A percentile compares a stretch with the other conserved stretches of the same genome.
phyloP scores from a whole-genome alignment of 805 yeast species.

The Sugiyamaella valdiviana region DNA sequence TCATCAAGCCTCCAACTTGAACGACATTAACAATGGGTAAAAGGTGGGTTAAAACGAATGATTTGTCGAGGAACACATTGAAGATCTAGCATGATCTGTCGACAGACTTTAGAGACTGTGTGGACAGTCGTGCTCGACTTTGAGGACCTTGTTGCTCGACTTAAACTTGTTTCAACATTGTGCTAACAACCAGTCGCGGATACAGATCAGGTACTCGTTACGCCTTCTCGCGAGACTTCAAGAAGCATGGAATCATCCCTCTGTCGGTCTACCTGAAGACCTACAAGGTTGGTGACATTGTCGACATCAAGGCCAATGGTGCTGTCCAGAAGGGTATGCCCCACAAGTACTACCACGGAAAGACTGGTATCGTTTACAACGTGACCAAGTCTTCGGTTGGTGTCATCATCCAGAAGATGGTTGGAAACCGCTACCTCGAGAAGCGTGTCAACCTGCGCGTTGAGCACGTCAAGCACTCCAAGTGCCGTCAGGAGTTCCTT shows the following conservation, averaged over 20 bases:
- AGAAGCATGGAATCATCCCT: constrained; percentile 90
- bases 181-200: constrained; percentile 65
- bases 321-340: constrained; percentile 99
- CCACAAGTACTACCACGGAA: constrained; percentile 99
- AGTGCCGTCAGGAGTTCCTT: constrained; percentile 98
- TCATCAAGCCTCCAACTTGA: background rate
- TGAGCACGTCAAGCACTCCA: constrained; percentile 99
- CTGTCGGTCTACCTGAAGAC: constrained; percentile 95
- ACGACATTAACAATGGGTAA: constrained; percentile 41
- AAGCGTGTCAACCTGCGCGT: constrained; percentile 98
- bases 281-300: constrained; percentile 99
- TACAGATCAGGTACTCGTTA: constrained; percentile 99
- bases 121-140: too few relatives aligned
- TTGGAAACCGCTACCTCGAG: constrained; percentile 98
- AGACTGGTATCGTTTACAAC: constrained; percentile 98
- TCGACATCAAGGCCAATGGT: constrained; percentile 99
- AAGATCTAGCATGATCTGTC: too few relatives aligned
- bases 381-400: constrained; percentile 98
- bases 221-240: constrained; percentile 99
- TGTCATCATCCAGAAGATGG: constrained; percentile 96
- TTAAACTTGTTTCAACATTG: too few relatives aligned
- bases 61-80: too few relatives aligned
- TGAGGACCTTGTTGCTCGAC: too few relatives aligned
- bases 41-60: constrained; percentile 20
- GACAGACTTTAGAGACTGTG: too few relatives aligned